Base-by-base conservation (phyloP, 495 filamentous ascomycete genomes). In the Daldinia grandis region DNA sequence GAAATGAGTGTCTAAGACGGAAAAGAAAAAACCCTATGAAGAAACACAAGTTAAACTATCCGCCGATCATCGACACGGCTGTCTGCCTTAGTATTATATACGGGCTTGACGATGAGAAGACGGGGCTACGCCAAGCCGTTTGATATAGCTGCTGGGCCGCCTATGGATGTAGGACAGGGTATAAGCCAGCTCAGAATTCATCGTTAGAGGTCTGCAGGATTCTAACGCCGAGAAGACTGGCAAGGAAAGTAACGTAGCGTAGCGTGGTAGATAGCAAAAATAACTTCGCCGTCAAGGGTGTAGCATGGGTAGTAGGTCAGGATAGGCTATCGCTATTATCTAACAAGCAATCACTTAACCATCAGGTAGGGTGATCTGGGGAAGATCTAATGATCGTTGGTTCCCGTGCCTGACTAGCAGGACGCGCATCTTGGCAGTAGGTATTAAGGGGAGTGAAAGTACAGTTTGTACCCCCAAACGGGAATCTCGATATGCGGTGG, bases 1-100 rank as follows among this genome's bases (percentile, higher is more conserved):
- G 44, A 64, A 35, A 30, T 49, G 40, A 53, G 53, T 47, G 51
- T 31, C 25, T 10, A 38, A 31, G 50, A 40, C 40, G 49, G 24
- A 53, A 53, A 60, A 38, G 42, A 54, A 33, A 59, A 58, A 61
- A 24, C 51, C 42, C 24, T 59, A 28, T 21, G 25, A 64, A 67
- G 31, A 42, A 21, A 50, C 49, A 9, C 19, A 59, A 24, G 59
- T 33, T 10, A 24, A 33, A 15, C 31, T 60, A 60, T 30, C 21
- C 40, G 51, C 25, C 44, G 53, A 30, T 53, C 53, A 50, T 58
- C 17, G 42, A 47, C 9, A 12, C 21, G 40, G 44, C 54, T 27
- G 21, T 31, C 21, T 60, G 27, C 49, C 63, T 54, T 64, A 37
- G 49, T 64, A 42, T 64, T 68, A 72, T 72, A 68, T 72, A 68